Base-by-base conservation (phyloP, 352 stramenopile genomes). In the Pythium folliculosum region DNA sequence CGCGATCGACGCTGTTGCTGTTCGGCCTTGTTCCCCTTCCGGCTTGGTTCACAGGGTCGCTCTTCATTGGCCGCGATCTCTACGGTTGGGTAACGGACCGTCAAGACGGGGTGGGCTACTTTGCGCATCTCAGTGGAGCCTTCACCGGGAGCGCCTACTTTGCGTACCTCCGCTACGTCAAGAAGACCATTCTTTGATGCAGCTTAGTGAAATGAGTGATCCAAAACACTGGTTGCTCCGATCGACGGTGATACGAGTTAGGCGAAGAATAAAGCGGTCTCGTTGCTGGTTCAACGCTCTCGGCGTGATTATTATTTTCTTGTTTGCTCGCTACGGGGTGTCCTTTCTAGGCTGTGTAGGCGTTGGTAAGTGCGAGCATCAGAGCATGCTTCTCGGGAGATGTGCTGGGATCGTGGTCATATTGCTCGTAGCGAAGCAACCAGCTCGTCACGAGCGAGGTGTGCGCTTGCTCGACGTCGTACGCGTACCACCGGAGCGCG, bases 11-110 rank as follows among this genome's bases (percentile, higher is more conserved):
- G 52, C 68, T 93, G 55, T 67, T 89, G 30, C 82, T 95, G 63
- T 94, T 95, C 53, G 81, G 81, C 27, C 80, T 92, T 32, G 22
- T 95, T 7, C 85, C 87, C 6, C 76, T 95, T 59, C 87, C 87
- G 1, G 85, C 84, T 44, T 95, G 85, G 79, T 32, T 94, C 35
- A 80, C 75, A 9, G 84, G 85, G 6, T 81, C 74, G 43, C 58
- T 90, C 53, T 92, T 95, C 51, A 90, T 95, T 65, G 80, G 78
- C 48, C 84, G 81, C 40, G 84, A 95, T 60, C 69, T 87, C 44
- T 92, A 91, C 64, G 72, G 77, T 30, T 92, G 82, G 68, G 47
- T 75, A 14, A 82, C 77, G 32, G 72, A 76, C 43, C 63, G 53
- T 17, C 69, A 75, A 22, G 80, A 90, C 44, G 79, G 77, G 53